phyloP scores from a whole-genome alignment of 257 asterid genomes.

The Prunella vulgaris region DNA sequence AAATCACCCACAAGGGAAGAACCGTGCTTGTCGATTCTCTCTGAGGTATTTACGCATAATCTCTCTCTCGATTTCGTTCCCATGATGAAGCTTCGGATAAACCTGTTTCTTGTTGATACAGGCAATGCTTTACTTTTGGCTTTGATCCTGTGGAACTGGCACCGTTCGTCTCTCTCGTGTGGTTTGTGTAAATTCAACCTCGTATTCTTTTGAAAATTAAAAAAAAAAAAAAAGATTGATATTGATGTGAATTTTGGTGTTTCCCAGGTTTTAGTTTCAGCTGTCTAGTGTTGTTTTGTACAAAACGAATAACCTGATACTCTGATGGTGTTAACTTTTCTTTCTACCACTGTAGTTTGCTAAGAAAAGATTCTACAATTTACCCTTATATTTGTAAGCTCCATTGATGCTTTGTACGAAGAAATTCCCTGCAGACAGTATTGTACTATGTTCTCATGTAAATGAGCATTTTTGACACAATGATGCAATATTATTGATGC shows the following conservation, averaged over 20 bases:
- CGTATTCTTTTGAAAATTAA: not conserved
- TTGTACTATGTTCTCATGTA: not conserved
- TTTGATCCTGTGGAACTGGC: slow-evolving; percentile 27
- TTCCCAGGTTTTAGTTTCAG: slow-evolving; percentile 4
- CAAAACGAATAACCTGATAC: not conserved
- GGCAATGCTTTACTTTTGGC: slow-evolving; percentile 73
- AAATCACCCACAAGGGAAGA: slow-evolving; percentile 29
- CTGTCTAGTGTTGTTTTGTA: slow-evolving; percentile 6
- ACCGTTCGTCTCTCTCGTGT: not conserved
- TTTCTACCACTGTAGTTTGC: not conserved
- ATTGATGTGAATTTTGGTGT: slow-evolving; percentile 1
- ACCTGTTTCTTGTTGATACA: slow-evolving; percentile 20
- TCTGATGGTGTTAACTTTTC: not conserved
- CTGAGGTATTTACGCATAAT: slow-evolving; percentile 37
- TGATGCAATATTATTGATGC: not conserved
- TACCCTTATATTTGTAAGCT: not conserved
- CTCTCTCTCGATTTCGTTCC: not conserved
- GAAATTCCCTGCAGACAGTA: no score
- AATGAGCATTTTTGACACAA: not conserved
- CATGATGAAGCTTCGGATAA: not conserved
- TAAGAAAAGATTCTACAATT: not conserved
- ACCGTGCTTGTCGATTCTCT: slow-evolving; percentile 28
- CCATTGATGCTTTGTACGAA: not conserved
- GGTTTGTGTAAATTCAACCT: slow-evolving; percentile 20
- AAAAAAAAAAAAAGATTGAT: no score